These are phyloP conservation scores for Gaeumannomyces sp. DNA, from an alignment of 2,329 filamentous ascomycete species.

Conservation along the genomic window DNA sequence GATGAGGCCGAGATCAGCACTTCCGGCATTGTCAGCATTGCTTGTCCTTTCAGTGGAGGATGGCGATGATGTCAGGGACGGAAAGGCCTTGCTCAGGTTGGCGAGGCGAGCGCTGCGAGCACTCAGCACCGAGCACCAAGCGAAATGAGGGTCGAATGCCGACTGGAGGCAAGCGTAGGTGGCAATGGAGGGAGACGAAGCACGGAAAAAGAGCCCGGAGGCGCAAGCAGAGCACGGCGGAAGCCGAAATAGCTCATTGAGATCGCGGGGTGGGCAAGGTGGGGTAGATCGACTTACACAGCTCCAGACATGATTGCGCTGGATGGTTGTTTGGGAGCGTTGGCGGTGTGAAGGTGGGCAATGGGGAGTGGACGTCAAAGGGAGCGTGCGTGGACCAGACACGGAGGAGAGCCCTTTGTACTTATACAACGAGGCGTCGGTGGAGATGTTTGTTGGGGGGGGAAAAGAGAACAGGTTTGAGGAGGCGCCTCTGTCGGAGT, in stretches of 20 bases:
- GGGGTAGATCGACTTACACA: constrained; percentile 51
- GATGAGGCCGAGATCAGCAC: constrained; percentile 86
- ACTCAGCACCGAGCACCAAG: constrained; percentile 26
- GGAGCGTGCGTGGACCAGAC: background rate
- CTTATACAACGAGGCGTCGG: background rate
- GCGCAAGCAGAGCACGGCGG: constrained; percentile 1
- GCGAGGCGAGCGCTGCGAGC: constrained; percentile 64
- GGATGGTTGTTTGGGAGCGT: background rate
- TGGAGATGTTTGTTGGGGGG: background rate
- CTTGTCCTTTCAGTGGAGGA: constrained; percentile 20
- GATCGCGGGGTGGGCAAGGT: constrained; percentile 22
- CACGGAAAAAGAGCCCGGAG: background rate
- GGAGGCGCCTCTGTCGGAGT: background rate
- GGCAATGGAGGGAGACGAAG: constrained; percentile 12
- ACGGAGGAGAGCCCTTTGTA: background rate
- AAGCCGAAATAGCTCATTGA: constrained; percentile 17
- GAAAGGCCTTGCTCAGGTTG: constrained; percentile 57
- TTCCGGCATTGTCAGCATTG: constrained; percentile 54
- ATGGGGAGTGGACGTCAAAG: background rate
- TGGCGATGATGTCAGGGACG: constrained; percentile 17
- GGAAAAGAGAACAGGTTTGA: background rate
- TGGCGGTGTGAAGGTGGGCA: background rate
- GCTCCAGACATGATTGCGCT: constrained; percentile 50
- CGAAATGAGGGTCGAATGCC: constrained; percentile 9
- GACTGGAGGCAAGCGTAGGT: constrained; percentile 6